These are phyloP conservation scores for Primulina eburnea DNA, from an alignment of 257 asterid species.

Conservation along the genomic window DNA sequence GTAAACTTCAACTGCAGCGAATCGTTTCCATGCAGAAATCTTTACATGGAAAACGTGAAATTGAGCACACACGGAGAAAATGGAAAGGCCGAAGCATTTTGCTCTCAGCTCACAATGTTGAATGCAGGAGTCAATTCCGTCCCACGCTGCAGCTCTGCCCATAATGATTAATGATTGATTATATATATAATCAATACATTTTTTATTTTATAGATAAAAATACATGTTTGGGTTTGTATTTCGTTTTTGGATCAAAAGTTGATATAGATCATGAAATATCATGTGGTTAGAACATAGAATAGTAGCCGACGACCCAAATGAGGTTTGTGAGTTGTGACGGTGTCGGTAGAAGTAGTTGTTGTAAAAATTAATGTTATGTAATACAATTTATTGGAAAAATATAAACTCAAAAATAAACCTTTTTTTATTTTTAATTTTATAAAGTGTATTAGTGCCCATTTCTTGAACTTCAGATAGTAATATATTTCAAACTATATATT, in stretches of 20 bases:
- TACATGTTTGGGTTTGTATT: not conserved
- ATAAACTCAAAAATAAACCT: too few species aligned
- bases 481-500: too few species aligned
- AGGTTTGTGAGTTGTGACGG: not conserved
- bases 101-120: conserved; percentile 32
- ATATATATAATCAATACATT: too few species aligned
- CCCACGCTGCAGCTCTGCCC: conserved; percentile 28
- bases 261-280: too few species aligned
- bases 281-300: too few species aligned
- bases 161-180: too few species aligned
- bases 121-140: conserved; percentile 22
- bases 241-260: not conserved
- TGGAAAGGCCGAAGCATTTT: conserved; percentile 31
- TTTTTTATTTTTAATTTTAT: too few species aligned
- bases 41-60: conserved; percentile 51
- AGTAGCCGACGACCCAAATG: not conserved
- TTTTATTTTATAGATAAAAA: too few species aligned
- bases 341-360: not conserved
- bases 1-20: conserved; percentile 65
- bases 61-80: conserved; percentile 30
- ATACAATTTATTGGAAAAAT: too few species aligned
- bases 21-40: conserved; percentile 58
- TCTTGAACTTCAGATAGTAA: too few species aligned
- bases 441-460: too few species aligned
- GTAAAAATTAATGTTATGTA: not conserved